Evolutionary conservation across 345 rosid genomes (phyloP).

Genomic region (Passiflora organensis): DNA sequence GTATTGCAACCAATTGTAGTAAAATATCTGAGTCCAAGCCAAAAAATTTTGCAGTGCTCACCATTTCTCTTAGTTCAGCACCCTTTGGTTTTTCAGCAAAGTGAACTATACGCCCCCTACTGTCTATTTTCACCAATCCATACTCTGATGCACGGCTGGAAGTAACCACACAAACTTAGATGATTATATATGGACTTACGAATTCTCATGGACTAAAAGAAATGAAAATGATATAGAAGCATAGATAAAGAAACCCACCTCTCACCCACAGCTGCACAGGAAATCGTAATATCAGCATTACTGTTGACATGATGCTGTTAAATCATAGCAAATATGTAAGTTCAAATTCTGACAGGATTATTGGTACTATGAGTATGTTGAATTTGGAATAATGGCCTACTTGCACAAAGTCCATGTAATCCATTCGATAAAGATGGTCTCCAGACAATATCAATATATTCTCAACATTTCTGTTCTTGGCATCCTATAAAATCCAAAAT

Average conservation of each 20-base stretch:
- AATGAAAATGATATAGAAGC: conserved; percentile 1
- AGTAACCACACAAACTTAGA: conserved; percentile 14
- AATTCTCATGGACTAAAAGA: neutral
- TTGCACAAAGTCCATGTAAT: conserved; percentile 82
- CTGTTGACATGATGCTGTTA: conserved; percentile 70
- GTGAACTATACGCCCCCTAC: conserved; percentile 57
- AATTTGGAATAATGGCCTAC: conserved; percentile 23
- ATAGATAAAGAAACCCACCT: conserved; percentile 39
- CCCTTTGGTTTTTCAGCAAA: conserved; percentile 88
- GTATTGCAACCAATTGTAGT: no score
- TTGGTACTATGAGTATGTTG: neutral
- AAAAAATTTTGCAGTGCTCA: conserved; percentile 23
- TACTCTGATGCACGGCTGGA: conserved; percentile 86
- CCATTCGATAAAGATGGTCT: conserved; percentile 91
- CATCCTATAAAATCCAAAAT: conserved; percentile 50
- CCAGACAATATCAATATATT: conserved; percentile 74
- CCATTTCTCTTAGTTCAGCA: conserved; percentile 74
- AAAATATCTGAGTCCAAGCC: neutral
- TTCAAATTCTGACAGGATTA: neutral
- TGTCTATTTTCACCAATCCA: conserved; percentile 79
- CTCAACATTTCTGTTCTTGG: conserved; percentile 72
- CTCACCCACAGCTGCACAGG: conserved; percentile 61
- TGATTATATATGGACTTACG: neutral
- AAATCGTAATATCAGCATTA: conserved; percentile 76
- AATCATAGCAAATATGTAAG: conserved; percentile 24